A percentile compares a stretch with the other conserved stretches of the same genome.
Evolutionary conservation across 2,329 filamentous ascomycete species (phyloP).

Genomic region (Nemania sp.): DNA sequence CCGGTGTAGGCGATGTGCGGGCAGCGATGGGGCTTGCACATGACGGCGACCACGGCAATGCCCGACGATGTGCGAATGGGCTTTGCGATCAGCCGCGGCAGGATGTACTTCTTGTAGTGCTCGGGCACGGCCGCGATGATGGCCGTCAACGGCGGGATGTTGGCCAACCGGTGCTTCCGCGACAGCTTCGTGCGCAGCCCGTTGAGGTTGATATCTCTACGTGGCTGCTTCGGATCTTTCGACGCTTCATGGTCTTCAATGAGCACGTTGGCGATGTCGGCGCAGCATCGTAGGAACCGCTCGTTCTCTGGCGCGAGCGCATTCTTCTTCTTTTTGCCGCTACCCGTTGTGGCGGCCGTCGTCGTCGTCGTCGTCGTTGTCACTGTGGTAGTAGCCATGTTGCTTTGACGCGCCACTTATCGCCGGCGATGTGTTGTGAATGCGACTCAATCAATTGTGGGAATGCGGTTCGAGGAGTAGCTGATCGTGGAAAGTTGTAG

Average conservation of each 20-base stretch:
- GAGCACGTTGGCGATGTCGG: conserved; percentile 89
- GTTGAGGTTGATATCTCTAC: conserved; percentile 92
- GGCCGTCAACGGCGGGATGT: conserved; percentile 87
- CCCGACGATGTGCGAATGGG: conserved; percentile 94
- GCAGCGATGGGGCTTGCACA: conserved; percentile 98
- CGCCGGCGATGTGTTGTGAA: no score
- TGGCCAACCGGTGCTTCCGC: conserved; percentile 88
- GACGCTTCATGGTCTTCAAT: conserved; percentile 92
- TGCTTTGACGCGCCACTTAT: no score
- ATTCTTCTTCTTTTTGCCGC: conserved; percentile 72
- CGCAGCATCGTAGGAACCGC: conserved; percentile 89
- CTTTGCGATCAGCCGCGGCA: conserved; percentile 95
- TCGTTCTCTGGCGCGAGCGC: conserved; percentile 93
- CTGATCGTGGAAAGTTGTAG: no score
- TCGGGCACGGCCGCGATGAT: conserved; percentile 99
- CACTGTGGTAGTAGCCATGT: conserved; percentile 61
- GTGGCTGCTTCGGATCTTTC: conserved; percentile 70
- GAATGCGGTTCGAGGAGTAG: no score
- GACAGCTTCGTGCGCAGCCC: conserved; percentile 81
- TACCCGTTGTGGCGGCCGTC: conserved; percentile 58
- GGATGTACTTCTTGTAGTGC: conserved; percentile 98
- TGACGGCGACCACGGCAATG: conserved; percentile 97
- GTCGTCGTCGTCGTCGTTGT: conserved; percentile 65
- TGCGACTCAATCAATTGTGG: no score
- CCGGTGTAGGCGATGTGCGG: conserved; percentile 98